phyloP scores from a whole-genome alignment of 805 yeast genomes.

The Trichomonascus vanleenenianus region DNA sequence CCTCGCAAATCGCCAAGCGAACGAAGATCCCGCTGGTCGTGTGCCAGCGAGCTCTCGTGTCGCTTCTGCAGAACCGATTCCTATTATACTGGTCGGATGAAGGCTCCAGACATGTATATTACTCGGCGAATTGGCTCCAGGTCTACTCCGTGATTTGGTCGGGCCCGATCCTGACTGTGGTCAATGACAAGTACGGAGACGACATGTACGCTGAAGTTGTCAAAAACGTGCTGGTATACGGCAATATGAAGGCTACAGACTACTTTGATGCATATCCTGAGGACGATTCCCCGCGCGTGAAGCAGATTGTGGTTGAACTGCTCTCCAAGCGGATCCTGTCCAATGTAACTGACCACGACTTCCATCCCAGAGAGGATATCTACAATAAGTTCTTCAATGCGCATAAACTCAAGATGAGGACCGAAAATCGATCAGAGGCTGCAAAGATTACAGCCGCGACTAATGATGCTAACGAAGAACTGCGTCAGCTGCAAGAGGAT shows the following conservation, averaged over 20 bases:
- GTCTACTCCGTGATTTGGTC: constrained; percentile 57
- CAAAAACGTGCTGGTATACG: constrained; percentile 62
- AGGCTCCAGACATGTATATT: constrained; percentile 28
- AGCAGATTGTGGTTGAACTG: constrained; percentile 34
- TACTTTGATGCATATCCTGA: constrained; percentile 28
- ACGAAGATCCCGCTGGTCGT: constrained; percentile 12
- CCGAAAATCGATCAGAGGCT: constrained; percentile 39
- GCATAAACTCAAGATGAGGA: constrained; percentile 12
- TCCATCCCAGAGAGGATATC: constrained; percentile 27
- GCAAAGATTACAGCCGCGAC: constrained; percentile 56
- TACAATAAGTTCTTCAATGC: constrained; percentile 16
- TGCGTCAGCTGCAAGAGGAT: constrained; percentile 9
- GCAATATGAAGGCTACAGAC: constrained; percentile 54
- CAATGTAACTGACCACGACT: constrained; percentile 37
- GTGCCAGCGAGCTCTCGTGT: constrained; percentile 54
- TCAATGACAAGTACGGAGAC: constrained; percentile 11
- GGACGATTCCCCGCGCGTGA: constrained; percentile 27
- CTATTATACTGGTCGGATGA: constrained; percentile 54
- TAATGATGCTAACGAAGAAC: constrained; percentile 37
- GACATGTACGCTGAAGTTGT: constrained; percentile 48
- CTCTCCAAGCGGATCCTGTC: constrained; percentile 43
- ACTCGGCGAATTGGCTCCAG: constrained; percentile 59
- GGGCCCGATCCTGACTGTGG: constrained; percentile 61
- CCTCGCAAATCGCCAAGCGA: constrained; percentile 41
- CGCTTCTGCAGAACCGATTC: constrained; percentile 73